Evolutionary conservation across 1,284 basidiomycete genomes (phyloP).

Genomic region (Tilletia caries): DNA sequence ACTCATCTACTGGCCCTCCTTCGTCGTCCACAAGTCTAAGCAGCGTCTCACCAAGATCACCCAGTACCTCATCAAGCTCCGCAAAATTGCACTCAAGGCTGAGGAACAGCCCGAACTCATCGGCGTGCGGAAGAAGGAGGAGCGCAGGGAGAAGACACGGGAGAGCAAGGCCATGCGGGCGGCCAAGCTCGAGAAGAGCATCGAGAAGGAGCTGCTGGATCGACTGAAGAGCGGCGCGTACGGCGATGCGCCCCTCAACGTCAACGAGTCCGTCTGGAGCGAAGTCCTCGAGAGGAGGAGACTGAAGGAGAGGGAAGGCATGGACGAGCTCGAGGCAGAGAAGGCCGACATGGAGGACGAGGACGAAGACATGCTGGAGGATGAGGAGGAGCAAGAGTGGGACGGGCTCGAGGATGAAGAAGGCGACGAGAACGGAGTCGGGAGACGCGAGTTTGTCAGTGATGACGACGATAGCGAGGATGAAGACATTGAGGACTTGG

Average conservation of each 20-base stretch:
- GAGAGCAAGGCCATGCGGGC: constrained; percentile 94
- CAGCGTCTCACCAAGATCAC: constrained; percentile 98
- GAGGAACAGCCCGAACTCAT: constrained; percentile 85
- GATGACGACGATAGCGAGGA: constrained; percentile 44
- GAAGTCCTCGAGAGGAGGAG: constrained; percentile 52
- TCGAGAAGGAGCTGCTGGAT: constrained; percentile 93
- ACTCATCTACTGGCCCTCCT: constrained; percentile 95
- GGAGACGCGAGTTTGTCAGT: constrained; percentile 46
- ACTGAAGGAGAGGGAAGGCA: constrained; percentile 23
- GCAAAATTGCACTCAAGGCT: constrained; percentile 73
- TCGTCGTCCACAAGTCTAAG: constrained; percentile 97
- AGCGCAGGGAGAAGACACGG: constrained; percentile 84
- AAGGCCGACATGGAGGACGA: constrained; percentile 45
- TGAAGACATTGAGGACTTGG: constrained; percentile 26
- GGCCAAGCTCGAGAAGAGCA: constrained; percentile 76
- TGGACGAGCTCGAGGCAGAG: constrained; percentile 34
- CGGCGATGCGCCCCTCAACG: constrained; percentile 94
- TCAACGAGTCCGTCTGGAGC: constrained; percentile 96
- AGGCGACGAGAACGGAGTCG: constrained; percentile 26
- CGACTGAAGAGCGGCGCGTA: constrained; percentile 94
- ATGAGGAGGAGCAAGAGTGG: constrained; percentile 39
- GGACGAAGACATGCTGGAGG: constrained; percentile 44
- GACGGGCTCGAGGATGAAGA: constrained; percentile 42
- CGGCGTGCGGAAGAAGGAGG: constrained; percentile 94
- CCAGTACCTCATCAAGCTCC: constrained; percentile 98